Percentiles rank a stretch among this genome's conserved stretches.
Evolutionary conservation across 129 eudicot genomes (phyloP).

Genomic region (Smallanthus sonchifolius): DNA sequence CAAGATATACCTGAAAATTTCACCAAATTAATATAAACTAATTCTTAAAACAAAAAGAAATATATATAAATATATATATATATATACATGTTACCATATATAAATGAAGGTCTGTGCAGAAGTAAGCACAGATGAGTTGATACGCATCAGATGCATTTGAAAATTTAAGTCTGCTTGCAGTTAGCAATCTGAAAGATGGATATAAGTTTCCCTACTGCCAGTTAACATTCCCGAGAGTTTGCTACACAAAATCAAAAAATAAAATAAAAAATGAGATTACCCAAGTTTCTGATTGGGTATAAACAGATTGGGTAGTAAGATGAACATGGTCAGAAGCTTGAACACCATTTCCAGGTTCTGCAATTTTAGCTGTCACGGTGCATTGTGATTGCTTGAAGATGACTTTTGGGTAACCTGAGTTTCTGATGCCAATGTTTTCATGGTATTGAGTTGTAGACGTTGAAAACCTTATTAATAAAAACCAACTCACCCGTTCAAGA

Average conservation of each 20-base stretch:
- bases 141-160: slow-evolving; percentile 48
- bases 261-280: slow-evolving; percentile 2
- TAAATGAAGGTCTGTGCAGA: slow-evolving; percentile 62
- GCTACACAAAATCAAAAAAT: slow-evolving; percentile 44
- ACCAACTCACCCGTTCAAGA: too few relatives aligned
- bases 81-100: slow-evolving; percentile 54
- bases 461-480: too few relatives aligned
- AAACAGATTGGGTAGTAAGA: too few relatives aligned
- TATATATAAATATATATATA: too few relatives aligned
- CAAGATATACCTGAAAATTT: slow-evolving; percentile 55
- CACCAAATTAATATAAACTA: slow-evolving; percentile 12
- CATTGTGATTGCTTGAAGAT: too few relatives aligned
- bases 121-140: slow-evolving; percentile 68
- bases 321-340: too few relatives aligned
- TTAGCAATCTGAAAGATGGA: slow-evolving; percentile 89
- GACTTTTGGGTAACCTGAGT: too few relatives aligned
- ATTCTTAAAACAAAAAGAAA: background rate
- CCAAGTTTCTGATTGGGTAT: too few relatives aligned
- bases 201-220: slow-evolving; percentile 94
- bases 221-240: slow-evolving; percentile 86
- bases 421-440: too few relatives aligned
- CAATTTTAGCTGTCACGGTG: too few relatives aligned
- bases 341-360: too few relatives aligned
- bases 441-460: too few relatives aligned
- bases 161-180: slow-evolving; percentile 43